These are phyloP conservation scores for Meripilus lineatus DNA, from an alignment of 1,284 basidiomycete genomes.

Conservation along the genomic window DNA sequence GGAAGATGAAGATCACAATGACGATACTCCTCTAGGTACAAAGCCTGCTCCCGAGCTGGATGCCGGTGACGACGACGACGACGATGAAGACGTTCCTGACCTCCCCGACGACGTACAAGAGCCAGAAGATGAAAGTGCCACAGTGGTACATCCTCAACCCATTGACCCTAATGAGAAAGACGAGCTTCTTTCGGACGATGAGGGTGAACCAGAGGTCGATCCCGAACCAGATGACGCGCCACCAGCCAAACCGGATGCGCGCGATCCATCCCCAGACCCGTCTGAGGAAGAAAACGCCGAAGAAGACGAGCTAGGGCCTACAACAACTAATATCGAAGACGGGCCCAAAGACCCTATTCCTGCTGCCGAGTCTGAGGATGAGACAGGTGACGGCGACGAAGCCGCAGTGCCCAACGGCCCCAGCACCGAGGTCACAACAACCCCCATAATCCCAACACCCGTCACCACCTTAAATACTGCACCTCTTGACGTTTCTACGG, in stretches of 20 bases:
- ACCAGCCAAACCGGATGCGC: constrained; percentile 4
- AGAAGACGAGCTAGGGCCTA: constrained; percentile 22
- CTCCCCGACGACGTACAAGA: background rate
- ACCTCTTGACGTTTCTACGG: constrained; percentile 4
- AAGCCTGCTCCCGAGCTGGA: constrained; percentile 16
- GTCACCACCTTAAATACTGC: constrained; percentile 4
- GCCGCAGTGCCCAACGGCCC: constrained; percentile 1
- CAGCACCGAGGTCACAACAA: constrained; percentile 6
- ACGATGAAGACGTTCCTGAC: constrained; percentile 21
- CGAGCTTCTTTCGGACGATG: constrained; percentile 24
- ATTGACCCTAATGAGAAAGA: constrained; percentile 24
- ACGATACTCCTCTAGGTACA: constrained; percentile 14
- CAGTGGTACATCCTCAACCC: constrained; percentile 11
- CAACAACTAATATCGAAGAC: constrained; percentile 17
- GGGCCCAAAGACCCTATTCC: constrained; percentile 1
- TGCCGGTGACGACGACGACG: constrained; percentile 25
- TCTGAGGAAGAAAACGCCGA: constrained; percentile 20
- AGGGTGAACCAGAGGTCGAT: constrained; percentile 30
- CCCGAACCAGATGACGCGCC: constrained; percentile 18
- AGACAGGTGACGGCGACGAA: constrained; percentile 13
- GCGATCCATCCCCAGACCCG: constrained; percentile 14
- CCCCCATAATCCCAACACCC: constrained; percentile 3
- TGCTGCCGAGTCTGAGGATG: constrained; percentile 10
- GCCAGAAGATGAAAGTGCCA: constrained; percentile 19
- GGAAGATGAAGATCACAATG: constrained; percentile 43